Base-by-base conservation (phyloP, 768 basidiomycete genomes). In the Suillus fuscotomentosus region DNA sequence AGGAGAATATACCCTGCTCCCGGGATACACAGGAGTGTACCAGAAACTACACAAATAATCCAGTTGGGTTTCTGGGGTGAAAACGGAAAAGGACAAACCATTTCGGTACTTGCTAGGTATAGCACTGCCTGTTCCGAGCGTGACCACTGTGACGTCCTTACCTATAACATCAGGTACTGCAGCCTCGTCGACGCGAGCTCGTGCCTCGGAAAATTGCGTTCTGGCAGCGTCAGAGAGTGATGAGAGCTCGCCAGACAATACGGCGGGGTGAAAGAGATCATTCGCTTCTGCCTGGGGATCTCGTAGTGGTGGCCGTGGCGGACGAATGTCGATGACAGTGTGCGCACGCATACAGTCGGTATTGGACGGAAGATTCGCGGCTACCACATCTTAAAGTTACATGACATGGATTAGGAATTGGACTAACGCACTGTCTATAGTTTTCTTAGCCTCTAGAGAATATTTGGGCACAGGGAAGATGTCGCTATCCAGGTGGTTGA, bases 111-210 rank as follows among this genome's bases (percentile, higher is more conserved):
- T 92, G 45, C 84, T 89, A 1, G 96, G 94, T 47, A 92, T 73
- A 0, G 94, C 89, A 70, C 94, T 96, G 2, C 92, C 92, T 0
- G 97, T 98, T 3, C 97, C 97, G 7, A 99, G 80, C 2, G 95
- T 84, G 9, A 91, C 83, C 51, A 98, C 78, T 10, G 75, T 77
- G 9, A 98, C 83, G 56, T 91, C 84, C 47, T 85, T 83, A 2
- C 92, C 93, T 42, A 74, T 79, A 14, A 61, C 60, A n/a, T 62
- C 65, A 4, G 62, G 57, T 24, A 45, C 15, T 61, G 67, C 54
- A 9, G 41, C 22, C 45, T 75, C 71, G 0, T 27, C 50, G 20
- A 83, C 71, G 45, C 68, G 67, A 34, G 70, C 67, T 63, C 75
- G 76, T 3, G 83, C 84, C 3, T 76, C 70, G 3, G 66, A 70